Base-by-base conservation (phyloP, 768 basidiomycete genomes). In the Mycena galericulata region DNA sequence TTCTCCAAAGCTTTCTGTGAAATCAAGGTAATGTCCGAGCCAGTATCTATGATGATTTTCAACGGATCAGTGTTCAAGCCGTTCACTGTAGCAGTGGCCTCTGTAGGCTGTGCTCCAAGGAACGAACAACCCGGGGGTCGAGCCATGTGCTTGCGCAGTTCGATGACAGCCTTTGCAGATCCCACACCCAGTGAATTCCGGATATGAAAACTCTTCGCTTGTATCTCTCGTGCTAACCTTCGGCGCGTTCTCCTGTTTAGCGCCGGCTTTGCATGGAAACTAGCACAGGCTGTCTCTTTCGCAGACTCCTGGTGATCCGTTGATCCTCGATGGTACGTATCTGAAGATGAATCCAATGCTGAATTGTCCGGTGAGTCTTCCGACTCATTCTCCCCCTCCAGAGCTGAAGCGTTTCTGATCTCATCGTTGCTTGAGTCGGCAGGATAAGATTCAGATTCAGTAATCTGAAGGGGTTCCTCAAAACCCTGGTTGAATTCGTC, bases 41-140 rank as follows among this genome's bases (percentile, higher is more conserved):
- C 34, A 6, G 34, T 7, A 36, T 36, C 34, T 7, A 36, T 14
- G 34, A 36, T 36, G 34, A 14, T 36, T 36, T 6, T 36, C 34
- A 36, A 36, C 14, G 34, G 34, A 36, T 36, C 34, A 36, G 14
- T 14, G 14, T 36, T 36, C 8, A 36, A 14, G 6, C 34, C 34
- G 14, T 36, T 36, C 14, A 36, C 14, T 14, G 34, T 36, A 6
- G 34, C 34, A 6, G 34, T 36, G 6, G 34, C 34, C 14, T 36
- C 34, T 36, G 14, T 14, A 14, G 34, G 34, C 14, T 36, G 34
- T 14, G 34, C 34, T 7, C 34, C 34, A 36, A 36, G 34, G 34
- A 36, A 36, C 14, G 34, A 6, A 75, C 20, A 78, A 18, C 80
- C 80, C 0, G 79, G 68, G 4, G 78, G 78, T n/a, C 72, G 38